A percentile compares a stretch with the other conserved stretches of the same genome.
Conservation (phyloP, 306 rosid genomes). For the Castanopsis chinensis region DNA sequence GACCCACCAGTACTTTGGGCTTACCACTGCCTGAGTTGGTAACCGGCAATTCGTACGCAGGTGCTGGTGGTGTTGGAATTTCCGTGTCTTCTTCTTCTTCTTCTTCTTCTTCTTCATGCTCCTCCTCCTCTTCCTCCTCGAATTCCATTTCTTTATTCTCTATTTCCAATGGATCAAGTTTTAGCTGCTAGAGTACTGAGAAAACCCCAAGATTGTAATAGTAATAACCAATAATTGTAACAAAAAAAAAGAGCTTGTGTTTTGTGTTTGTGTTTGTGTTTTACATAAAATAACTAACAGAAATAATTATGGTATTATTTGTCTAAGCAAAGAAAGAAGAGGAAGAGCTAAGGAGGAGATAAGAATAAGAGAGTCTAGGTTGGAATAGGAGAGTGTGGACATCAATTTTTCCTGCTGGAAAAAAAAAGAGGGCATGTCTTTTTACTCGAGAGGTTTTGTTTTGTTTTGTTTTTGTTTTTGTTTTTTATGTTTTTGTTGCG, state of each 20-base stretch:
- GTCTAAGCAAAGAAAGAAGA: background rate
- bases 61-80: conserved; percentile 36
- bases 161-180: background rate
- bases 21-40: conserved; percentile 29
- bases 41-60: conserved; percentile 38
- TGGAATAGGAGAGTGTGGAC: conserved; percentile 53
- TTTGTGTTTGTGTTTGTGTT: no score
- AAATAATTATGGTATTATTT: background rate
- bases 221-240: no score
- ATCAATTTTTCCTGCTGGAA: conserved; percentile 57
- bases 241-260: no score
- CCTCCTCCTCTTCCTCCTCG: conserved; percentile 57
- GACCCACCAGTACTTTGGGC: conserved; percentile 2
- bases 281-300: no score
- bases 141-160: conserved; percentile 58
- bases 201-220: no score
- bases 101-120: conserved; percentile 60
- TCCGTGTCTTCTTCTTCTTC: conserved; percentile 52
- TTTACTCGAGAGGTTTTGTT: conserved; percentile 32
- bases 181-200: no score
- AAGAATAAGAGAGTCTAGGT: no score
- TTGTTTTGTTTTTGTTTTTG: background rate
- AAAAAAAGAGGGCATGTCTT: conserved; percentile 32
- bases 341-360: conserved; percentile 43
- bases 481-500: background rate